Evolutionary conservation across 202 grass and related monocot species (phyloP), one percentile per base, ranked within the genome.

Genomic region (Musa balbisiana): DNA sequence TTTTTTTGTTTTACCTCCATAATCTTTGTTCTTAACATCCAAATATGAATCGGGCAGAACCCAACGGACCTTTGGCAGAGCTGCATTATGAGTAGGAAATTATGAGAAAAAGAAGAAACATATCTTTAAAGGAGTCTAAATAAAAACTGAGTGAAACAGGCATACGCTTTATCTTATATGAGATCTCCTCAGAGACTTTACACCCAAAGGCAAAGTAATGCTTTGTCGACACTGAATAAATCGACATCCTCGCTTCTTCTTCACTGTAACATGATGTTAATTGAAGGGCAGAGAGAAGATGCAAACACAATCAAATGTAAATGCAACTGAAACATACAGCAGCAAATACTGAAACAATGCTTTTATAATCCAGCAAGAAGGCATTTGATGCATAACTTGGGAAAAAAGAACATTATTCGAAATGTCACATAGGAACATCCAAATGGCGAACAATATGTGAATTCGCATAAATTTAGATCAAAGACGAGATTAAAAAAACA

Each of bases 201-300:
- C 84, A 84, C 2, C 91, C 91, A 70, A 93, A 93, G 65, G 87
- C 91, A 79, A 90, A 93, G 76, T 93, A 93, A 59, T 93, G 87
- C 53, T 77, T 72, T 65, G 91, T 93, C 51, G 91, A 93, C 11
- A 93, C 91, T 8, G 87, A 93, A 67, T 93, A 93, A 22, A 93
- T 90, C 73, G 89, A 86, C 53, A 64, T 69, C 76, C 81, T 93
- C 72, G 87, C 87, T 86, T 93, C 85, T 49, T 90, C 78, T 23
- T 90, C 85, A 69, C 91, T 93, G 78, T 14, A 86, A 71, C 3
- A 85, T 26, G 74, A 58, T 17, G 78, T 16, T 3, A 73, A 33
- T 49, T 76, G 16, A 62, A 51, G 59, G 10, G 73, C 51, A 20
- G 53, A 13, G 9, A 27, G 2, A n/a, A 65, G 6, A 62, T 22